These are phyloP conservation scores for Nemania sp. DNA, from an alignment of 2,329 filamentous ascomycete species.

Conservation along the genomic window DNA sequence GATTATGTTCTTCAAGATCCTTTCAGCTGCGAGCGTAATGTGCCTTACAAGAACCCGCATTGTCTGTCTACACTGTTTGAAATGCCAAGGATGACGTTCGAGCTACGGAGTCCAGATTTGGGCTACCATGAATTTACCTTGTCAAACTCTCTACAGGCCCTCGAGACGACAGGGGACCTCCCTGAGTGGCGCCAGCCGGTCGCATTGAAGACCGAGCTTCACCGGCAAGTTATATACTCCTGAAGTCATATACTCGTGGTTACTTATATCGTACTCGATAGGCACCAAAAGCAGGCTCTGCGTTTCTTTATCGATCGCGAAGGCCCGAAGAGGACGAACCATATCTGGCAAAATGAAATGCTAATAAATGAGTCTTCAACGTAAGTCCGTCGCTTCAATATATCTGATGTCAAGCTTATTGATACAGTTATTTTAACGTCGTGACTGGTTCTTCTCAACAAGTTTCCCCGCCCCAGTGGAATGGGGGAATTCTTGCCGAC, in stretches of 20 bases:
- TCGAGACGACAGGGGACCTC: slow-evolving; percentile 2
- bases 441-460: slow-evolving; percentile 4
- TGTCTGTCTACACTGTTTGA: slow-evolving; percentile 16
- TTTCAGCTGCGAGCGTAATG: slow-evolving; percentile 6
- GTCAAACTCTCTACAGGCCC: slow-evolving; percentile 4
- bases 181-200: slow-evolving; percentile 8
- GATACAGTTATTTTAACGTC: slow-evolving; percentile 8
- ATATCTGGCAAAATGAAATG: slow-evolving; percentile 3
- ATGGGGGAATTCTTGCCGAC: slow-evolving; percentile 14
- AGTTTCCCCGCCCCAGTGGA: slow-evolving; percentile 1
- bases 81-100: slow-evolving; percentile 11
- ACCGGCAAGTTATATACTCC: background rate
- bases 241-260: background rate
- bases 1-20: slow-evolving; percentile 11
- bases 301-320: slow-evolving; percentile 3
- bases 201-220: slow-evolving; percentile 8
- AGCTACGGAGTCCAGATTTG: slow-evolving; percentile 1
- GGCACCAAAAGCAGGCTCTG: slow-evolving; percentile 13
- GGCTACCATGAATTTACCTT: background rate
- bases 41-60: slow-evolving; percentile 14
- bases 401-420: background rate
- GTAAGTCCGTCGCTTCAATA: background rate
- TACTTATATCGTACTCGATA: background rate
- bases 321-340: background rate
- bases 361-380: slow-evolving; percentile 1